These are phyloP conservation scores for Spergularia marina DNA, from an alignment of 148 eudicot species.

Conservation along the genomic window DNA sequence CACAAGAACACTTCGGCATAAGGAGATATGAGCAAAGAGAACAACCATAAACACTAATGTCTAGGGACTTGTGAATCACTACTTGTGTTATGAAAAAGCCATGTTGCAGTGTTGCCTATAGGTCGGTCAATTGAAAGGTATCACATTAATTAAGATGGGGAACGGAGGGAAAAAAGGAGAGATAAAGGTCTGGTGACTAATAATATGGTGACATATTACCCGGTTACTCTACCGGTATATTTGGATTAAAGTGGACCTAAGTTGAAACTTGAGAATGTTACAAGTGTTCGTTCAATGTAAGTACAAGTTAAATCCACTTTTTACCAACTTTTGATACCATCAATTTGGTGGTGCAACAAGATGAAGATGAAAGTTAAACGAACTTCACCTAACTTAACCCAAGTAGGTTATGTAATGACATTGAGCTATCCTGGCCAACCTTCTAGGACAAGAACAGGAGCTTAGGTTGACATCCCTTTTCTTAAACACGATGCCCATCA, in stretches of 20 bases:
- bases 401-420: too few species aligned
- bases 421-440: neutral
- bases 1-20: neutral
- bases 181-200: neutral
- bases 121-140: neutral
- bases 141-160: neutral
- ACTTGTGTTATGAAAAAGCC: neutral
- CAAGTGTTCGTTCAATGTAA: neutral
- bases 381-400: too few species aligned
- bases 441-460: neutral
- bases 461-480: neutral
- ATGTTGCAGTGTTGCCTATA: neutral
- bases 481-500: neutral
- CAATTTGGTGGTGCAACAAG: neutral
- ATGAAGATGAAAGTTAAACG: neutral
- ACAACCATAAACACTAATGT: neutral
- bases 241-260: too few species aligned
- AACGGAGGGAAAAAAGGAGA: neutral
- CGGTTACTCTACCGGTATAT: too few species aligned
- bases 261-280: neutral
- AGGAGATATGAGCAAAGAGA: neutral
- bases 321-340: neutral
- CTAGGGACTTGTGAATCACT: slow-evolving; percentile 4
- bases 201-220: neutral
- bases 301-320: neutral